Conservation (phyloP, 2,329 filamentous ascomycete species). For the Dryadomyces sulphureus region DNA sequence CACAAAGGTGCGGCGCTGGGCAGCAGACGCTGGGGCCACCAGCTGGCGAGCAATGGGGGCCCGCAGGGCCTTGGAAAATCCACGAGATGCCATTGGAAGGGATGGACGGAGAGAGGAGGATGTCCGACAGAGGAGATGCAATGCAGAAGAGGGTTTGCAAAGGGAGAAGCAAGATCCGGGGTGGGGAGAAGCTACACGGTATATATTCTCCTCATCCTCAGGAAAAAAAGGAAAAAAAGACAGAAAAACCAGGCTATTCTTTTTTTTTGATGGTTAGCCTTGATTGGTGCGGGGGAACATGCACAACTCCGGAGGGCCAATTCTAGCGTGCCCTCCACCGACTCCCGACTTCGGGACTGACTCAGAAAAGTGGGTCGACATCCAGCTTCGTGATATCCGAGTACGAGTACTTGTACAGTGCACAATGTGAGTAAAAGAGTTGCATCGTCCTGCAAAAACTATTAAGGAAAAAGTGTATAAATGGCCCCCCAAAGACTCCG, state of each 20-base stretch:
- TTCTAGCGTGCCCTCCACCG: background rate
- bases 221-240: no score
- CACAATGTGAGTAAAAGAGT: background rate
- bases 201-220: background rate
- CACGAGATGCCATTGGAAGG: conserved; percentile 60
- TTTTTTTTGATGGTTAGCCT: conserved; percentile 2
- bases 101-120: conserved; percentile 14
- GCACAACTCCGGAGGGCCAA: conserved; percentile 7
- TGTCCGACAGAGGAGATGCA: conserved; percentile 2
- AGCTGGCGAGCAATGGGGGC: conserved; percentile 49
- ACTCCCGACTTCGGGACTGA: conserved; percentile 2
- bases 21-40: conserved; percentile 41
- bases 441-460: background rate
- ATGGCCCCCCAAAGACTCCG: background rate
- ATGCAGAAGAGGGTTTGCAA: background rate
- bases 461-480: background rate
- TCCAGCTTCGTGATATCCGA: background rate
- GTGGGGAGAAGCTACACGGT: background rate
- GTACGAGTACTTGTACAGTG: background rate
- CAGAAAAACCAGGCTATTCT: background rate
- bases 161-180: conserved; percentile 1
- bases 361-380: background rate
- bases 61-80: conserved; percentile 53
- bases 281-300: conserved; percentile 10
- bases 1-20: conserved; percentile 48